phyloP scores from a whole-genome alignment of 2,329 filamentous ascomycete species.

The Plenodomus tracheiphilus region DNA sequence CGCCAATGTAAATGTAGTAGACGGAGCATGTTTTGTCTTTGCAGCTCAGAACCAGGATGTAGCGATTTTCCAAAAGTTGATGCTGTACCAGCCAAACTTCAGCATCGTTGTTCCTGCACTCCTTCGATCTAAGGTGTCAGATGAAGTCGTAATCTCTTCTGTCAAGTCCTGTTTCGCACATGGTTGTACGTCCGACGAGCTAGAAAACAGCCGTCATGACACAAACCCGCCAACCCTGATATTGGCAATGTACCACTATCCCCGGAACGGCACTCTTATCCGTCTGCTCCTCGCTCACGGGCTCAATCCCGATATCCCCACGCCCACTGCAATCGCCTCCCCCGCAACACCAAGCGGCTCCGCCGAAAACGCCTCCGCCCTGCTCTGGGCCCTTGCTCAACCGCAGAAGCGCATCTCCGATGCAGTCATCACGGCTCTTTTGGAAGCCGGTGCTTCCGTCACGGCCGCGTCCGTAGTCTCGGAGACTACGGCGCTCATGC shows the following conservation, averaged over 20 bases:
- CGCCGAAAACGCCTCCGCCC: conserved; percentile 61
- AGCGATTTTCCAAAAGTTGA: conserved; percentile 29
- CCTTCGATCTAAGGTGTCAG: conserved; percentile 55
- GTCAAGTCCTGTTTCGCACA: conserved; percentile 61
- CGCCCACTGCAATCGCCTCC: conserved; percentile 50
- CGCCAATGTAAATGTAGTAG: conserved; percentile 36
- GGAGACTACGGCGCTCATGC: conserved; percentile 61
- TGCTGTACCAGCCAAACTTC: conserved; percentile 52
- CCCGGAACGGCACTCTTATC: conserved; percentile 23
- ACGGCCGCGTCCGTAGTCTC: conserved; percentile 59
- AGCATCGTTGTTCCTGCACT: conserved; percentile 61
- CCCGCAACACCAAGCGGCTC: conserved; percentile 58
- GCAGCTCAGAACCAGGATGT: conserved; percentile 28
- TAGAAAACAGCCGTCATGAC: conserved; percentile 14
- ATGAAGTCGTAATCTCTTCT: conserved; percentile 49
- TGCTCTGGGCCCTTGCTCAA: conserved; percentile 65
- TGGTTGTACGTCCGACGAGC: conserved; percentile 27
- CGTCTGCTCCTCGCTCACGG: conserved; percentile 28
- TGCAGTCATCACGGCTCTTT: conserved; percentile 59
- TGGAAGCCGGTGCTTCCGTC: conserved; percentile 61
- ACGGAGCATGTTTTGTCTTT: conserved; percentile 36
- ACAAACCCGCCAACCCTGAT: conserved; percentile 25
- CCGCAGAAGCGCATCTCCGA: conserved; percentile 66
- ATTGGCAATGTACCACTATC: conserved; percentile 30
- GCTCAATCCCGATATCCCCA: conserved; percentile 47